These are phyloP conservation scores for Hemileccinum impolitum DNA, from an alignment of 768 basidiomycete genomes.

Conservation along the genomic window DNA sequence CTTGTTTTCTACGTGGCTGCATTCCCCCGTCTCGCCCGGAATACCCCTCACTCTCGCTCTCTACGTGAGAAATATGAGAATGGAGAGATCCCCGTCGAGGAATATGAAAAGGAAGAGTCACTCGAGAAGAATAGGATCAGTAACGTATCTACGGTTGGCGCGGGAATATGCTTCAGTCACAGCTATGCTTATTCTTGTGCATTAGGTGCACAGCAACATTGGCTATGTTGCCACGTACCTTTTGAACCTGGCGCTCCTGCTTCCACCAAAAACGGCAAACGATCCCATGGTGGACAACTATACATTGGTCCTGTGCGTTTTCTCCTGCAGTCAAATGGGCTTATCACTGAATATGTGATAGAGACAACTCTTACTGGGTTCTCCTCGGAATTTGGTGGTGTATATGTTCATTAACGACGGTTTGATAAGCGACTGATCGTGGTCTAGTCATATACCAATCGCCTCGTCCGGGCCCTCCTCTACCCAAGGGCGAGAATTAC, in stretches of 20 bases:
- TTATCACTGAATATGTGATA: conserved; percentile 19
- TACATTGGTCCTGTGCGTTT: conserved; percentile 61
- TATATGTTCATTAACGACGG: conserved; percentile 33
- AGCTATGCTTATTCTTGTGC: background rate
- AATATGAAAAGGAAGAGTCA: conserved; percentile 72
- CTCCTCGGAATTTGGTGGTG: conserved; percentile 87
- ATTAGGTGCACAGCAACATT: conserved; percentile 70
- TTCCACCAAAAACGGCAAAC: conserved; percentile 43
- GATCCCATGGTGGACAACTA: conserved; percentile 74
- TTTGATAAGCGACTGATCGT: background rate
- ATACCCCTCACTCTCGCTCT: conserved; percentile 59
- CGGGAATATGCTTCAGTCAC: background rate
- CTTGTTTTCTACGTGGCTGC: conserved; percentile 77
- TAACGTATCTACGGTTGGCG: conserved; percentile 72
- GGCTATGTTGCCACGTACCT: conserved; percentile 65
- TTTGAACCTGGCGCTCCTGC: conserved; percentile 66
- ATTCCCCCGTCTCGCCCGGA: conserved; percentile 79
- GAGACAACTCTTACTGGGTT: conserved; percentile 76
- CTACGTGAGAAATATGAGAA: conserved; percentile 54
- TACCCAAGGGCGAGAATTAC: conserved; percentile 76
- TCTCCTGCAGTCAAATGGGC: too few relatives aligned
- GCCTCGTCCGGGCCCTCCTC: conserved; percentile 74
- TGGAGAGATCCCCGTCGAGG: conserved; percentile 56
- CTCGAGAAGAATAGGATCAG: conserved; percentile 83
- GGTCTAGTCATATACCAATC: conserved; percentile 74